Conservation (phyloP, 805 yeast genomes). For the Cephaloascus albidus region DNA sequence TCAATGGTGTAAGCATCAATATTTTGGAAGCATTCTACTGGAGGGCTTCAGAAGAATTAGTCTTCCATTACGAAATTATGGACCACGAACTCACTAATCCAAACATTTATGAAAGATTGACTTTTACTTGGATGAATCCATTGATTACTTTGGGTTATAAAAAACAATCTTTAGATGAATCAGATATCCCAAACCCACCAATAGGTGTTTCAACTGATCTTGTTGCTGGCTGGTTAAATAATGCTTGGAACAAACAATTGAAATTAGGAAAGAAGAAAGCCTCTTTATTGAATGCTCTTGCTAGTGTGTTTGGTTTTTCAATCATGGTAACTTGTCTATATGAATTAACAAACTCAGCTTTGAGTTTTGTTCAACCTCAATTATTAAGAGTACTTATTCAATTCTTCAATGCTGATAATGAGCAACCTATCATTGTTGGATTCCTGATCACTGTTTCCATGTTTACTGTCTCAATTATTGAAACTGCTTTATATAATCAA, state of each 20-base stretch:
- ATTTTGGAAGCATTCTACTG: slow-evolving; percentile 7
- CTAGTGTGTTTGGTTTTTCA: background rate
- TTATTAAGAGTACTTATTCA: slow-evolving; percentile 56
- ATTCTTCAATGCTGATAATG: slow-evolving; percentile 40
- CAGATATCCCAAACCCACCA: slow-evolving; percentile 19
- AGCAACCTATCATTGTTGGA: slow-evolving; percentile 45
- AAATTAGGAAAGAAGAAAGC: slow-evolving; percentile 5
- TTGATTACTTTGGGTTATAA: slow-evolving; percentile 28
- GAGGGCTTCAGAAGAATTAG: slow-evolving; percentile 30
- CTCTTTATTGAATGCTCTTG: background rate
- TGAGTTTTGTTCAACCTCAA: slow-evolving; percentile 76
- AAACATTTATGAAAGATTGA: slow-evolving; percentile 25
- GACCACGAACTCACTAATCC: slow-evolving; percentile 10
- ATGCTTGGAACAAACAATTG: slow-evolving; percentile 24
- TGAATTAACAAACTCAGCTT: slow-evolving; percentile 13
- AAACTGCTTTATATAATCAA: slow-evolving; percentile 60
- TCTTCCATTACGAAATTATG: slow-evolving; percentile 18
- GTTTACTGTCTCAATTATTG: slow-evolving; percentile 51
- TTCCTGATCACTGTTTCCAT: slow-evolving; percentile 51
- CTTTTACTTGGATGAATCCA: slow-evolving; percentile 40
- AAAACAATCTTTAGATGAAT: slow-evolving; percentile 24
- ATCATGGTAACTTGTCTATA: background rate
- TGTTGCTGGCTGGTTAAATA: slow-evolving; percentile 16
- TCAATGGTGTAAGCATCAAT: background rate
- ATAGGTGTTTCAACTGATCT: slow-evolving; percentile 20